Conservation (phyloP, 2,329 filamentous ascomycete genomes). For the Calonectria crousiana region DNA sequence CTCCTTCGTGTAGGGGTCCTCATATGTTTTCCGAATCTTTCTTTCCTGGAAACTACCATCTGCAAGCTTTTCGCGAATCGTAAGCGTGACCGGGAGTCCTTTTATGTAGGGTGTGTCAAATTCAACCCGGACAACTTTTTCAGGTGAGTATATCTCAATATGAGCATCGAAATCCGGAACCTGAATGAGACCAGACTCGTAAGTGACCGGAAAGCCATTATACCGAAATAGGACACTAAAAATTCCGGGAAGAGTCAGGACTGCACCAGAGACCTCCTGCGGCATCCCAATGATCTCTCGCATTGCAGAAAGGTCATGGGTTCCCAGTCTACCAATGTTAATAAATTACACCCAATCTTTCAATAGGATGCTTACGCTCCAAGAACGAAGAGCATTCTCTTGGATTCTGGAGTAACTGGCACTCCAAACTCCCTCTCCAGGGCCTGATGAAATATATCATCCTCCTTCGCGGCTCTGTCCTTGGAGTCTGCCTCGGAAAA, state of each 20-base stretch:
- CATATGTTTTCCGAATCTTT: slow-evolving; percentile 54
- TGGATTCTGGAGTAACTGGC: slow-evolving; percentile 15
- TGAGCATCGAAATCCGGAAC: slow-evolving; percentile 64
- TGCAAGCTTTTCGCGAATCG: slow-evolving; percentile 54
- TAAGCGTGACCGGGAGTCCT: slow-evolving; percentile 60
- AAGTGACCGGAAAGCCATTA: slow-evolving; percentile 59
- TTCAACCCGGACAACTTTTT: slow-evolving; percentile 63
- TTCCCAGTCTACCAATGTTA: slow-evolving; percentile 15
- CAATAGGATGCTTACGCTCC: slow-evolving; percentile 10
- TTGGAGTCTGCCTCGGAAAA: slow-evolving; percentile 22
- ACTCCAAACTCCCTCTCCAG: slow-evolving; percentile 28
- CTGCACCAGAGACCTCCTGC: slow-evolving; percentile 19
- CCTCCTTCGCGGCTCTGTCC: slow-evolving; percentile 11
- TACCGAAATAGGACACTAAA: slow-evolving; percentile 39
- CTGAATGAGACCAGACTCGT: slow-evolving; percentile 65
- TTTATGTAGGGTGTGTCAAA: slow-evolving; percentile 68
- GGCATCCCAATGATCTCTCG: slow-evolving; percentile 33
- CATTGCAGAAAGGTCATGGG: slow-evolving; percentile 25
- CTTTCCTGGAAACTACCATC: slow-evolving; percentile 44
- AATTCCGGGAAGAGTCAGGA: slow-evolving; percentile 23
- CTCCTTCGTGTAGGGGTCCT: slow-evolving; percentile 52
- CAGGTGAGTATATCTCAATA: slow-evolving; percentile 61
- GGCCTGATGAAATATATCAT: slow-evolving; percentile 35
- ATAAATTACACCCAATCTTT: neutral
- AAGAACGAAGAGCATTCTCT: slow-evolving; percentile 9